Evolutionary conservation across 139 green algal species (phyloP).

Genomic region (Trebouxia sp.): DNA sequence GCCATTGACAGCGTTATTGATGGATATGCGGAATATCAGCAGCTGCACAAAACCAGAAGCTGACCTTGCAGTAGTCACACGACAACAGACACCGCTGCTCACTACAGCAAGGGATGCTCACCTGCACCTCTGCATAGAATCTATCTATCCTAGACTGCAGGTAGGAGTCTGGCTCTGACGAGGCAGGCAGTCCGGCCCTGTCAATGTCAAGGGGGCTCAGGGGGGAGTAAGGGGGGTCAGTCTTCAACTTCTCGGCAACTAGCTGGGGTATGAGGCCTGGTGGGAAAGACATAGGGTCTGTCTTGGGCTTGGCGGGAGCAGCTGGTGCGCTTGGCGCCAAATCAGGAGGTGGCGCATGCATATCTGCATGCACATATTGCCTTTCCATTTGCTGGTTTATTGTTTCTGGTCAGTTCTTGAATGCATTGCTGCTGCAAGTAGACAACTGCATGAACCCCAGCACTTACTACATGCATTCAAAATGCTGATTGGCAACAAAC

Average conservation of each 20-base stretch:
- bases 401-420: no score
- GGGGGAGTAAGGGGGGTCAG: constrained; percentile 67
- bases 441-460: no score
- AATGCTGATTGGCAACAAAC: no score
- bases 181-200: constrained; percentile 52
- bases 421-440: no score
- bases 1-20: no score
- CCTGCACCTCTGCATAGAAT: constrained; percentile 74
- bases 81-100: no score
- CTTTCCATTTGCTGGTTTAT: no score
- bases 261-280: constrained; percentile 69
- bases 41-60: not conserved
- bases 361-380: no score
- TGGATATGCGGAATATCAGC: no score
- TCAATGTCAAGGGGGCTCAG: constrained; percentile 50
- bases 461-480: no score
- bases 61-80: no score
- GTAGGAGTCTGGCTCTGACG: constrained; percentile 67
- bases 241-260: constrained; percentile 59
- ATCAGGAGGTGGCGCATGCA: constrained; percentile 6
- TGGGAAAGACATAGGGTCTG: constrained; percentile 69
- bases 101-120: no score
- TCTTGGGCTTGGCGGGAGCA: constrained; percentile 16
- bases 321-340: not conserved
- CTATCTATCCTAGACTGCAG: constrained; percentile 68